Evolutionary conservation across 805 yeast species (phyloP), one percentile per base, ranked within the genome.

Genomic region (Nakazawaea wickerhamii): DNA sequence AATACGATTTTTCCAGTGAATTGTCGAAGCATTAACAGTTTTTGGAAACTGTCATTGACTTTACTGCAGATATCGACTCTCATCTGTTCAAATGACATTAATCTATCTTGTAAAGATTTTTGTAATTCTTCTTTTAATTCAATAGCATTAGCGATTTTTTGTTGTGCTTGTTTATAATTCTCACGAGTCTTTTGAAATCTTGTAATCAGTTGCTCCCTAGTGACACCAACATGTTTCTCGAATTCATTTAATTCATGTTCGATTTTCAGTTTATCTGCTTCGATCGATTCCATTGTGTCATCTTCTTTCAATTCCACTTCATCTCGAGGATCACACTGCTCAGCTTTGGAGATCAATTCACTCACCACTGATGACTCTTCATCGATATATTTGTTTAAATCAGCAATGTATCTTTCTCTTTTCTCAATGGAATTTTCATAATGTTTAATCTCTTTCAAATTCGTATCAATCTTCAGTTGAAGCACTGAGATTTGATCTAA

Each of bases 1-100:
- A 91, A 81, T 13, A 69, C 69, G 34, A 93, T 68, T 39, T 71
- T 68, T 10, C 97, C 98, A 6, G 73, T 69, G 57, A 84, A 89
- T 3, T 84, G 84, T 60, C 97, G 70, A 32, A 75, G 64, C 36
- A 70, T 73, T 48, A 85, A 60, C 0, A 88, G 76, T 32, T 69
- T 64, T 46, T 76, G 77, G 57, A 85, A 85, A 41, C 71, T 78
- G 26, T 62, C 50, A 46, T 73, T 74, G 15, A 80, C 82, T 26
- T 65, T 73, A 27, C 62, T 56, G 43, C 75, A 73, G 1, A 75
- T 62, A 21, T 67, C 48, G 41, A 63, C 53, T 40, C 69, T 55
- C 36, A 73, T 58, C 37, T 64, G 55, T 38, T 61, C 61, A 44
- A 75, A 65, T 25, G 72, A 66, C 23, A 61, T 60, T 18, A 66